Conservation (phyloP, 371 early-diverging fungal genomes). For the Basidiobolus meristosporus region DNA sequence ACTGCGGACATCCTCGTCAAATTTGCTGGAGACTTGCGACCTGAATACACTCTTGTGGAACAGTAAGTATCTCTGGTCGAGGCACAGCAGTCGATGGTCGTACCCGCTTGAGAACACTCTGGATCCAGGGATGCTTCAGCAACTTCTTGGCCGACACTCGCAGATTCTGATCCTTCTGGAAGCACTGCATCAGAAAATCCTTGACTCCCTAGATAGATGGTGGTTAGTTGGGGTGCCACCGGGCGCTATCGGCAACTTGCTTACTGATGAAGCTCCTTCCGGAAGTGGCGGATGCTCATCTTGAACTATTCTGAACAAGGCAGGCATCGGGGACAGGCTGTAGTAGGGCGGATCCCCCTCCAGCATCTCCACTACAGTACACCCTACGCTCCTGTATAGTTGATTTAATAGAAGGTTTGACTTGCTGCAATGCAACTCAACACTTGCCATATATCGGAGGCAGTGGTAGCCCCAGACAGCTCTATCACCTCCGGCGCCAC, state of each 20-base stretch:
- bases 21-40: not conserved
- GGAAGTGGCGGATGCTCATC: slow-evolving; percentile 77
- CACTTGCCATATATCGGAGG: slow-evolving; percentile 62
- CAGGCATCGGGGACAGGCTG: slow-evolving; percentile 62
- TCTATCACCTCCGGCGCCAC: slow-evolving; percentile 80
- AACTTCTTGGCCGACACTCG: slow-evolving; percentile 52
- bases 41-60: no score
- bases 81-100: no score
- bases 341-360: slow-evolving; percentile 80
- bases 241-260: not conserved
- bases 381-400: slow-evolving; percentile 49
- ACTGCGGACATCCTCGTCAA: slow-evolving; percentile 12
- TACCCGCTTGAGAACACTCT: no score
- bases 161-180: slow-evolving; percentile 54
- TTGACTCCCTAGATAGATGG: slow-evolving; percentile 25
- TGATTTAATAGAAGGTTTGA: not conserved
- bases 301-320: slow-evolving; percentile 80
- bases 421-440: not conserved
- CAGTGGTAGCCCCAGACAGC: slow-evolving; percentile 47
- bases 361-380: slow-evolving; percentile 71
- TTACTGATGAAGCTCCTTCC: slow-evolving; percentile 49
- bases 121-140: slow-evolving; percentile 55
- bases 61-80: no score
- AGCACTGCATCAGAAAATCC: slow-evolving; percentile 61
- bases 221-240: not conserved